Evolutionary conservation across 1,139 yeast species (phyloP), one percentile per base, ranked within the genome.

Genomic region (Suhomyces guaymorum): DNA sequence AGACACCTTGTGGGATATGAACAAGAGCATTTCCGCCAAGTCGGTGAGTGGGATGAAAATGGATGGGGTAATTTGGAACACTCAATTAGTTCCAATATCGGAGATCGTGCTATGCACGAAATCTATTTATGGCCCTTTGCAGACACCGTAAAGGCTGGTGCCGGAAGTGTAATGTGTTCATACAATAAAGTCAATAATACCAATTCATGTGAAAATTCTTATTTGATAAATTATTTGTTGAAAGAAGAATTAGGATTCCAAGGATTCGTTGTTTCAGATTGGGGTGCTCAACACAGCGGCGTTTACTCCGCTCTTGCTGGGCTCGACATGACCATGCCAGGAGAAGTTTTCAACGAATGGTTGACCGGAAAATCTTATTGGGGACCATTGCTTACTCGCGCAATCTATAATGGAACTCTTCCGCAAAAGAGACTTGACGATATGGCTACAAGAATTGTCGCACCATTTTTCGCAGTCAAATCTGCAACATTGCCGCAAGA

Each of bases 261-360:
- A 54, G 87, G 86, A 0, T 79, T 78, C 53, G 80, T 80, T 5
- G 71, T 79, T 37, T 71, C 82, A 20, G 86, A 80, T 49, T 79
- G 85, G 84, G 79, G 78, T 16, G 85, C 82, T 4, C 78, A 74
- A 41, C 79, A 74, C 43, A 55, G 75, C 12, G 85, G 85, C 7
- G 76, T 78, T 5, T 66, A 68, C 35, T 68, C 82, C 1, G 79
- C 77, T 1, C 56, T 76, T 18, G 72, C 83, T 2, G 87, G 87
- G 1, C 57, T 78, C 27, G 86, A 80, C 56, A 77, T 80, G 82
- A 64, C 74, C 5, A 79, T 80, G 85, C 86, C 86, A 0, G 84
- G 83, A 18, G 80, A 76, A 39, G 61, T 71, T 1, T 68, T 68
- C 42, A 73, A 72, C 38, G 75, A 69, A 34, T 73, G 79, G 75